Base-by-base conservation (phyloP, 108 stramenopile genomes). In the Nitzschia sp. region DNA sequence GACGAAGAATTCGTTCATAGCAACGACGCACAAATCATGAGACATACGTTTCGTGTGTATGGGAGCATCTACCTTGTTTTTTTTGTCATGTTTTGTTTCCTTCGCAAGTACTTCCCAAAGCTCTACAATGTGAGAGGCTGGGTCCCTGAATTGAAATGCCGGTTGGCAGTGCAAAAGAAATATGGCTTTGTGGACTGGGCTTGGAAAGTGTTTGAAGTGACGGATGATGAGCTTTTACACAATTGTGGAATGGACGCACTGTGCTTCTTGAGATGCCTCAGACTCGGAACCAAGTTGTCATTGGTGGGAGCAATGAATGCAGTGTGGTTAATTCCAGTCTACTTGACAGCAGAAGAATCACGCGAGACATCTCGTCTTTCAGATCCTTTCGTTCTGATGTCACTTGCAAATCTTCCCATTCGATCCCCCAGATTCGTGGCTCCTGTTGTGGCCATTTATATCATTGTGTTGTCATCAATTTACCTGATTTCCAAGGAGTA, bases 241-340 rank as follows among this genome's bases (percentile, higher is more conserved):
- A 55, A 73, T 6, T 75, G 78, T 53, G 81, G 79, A n/a, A 67
- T 85, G 72, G 81, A 85, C 57, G 79, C 79, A n/a, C 39, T 82
- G n/a, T 80, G 81, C 40, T 80, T 80, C 41, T 21, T 82, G 34
- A 51, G 81, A 22, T 15, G 72, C 24, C 50, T 82, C 29, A 51
- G 73, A 22, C 65, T 82, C 5, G 76, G 80, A 12, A 42, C 65
- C 41, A 74, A 75, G 44, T 41, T 84, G 8, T 63, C 74, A 15
- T 40, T 71, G 24, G 56, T 86, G 44, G 80, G 75, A 11, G 12
- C 70, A 3, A 69, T 80, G 17, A 79, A 86, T 41, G 72, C 75
- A 10, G 56, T 86, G 7, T 86, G 75, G 72, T 65, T 86, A 11
- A 67, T 86, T 37, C 86, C 86, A 14, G 53, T 82, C 43, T 86